Conservation (phyloP, 2,329 filamentous ascomycete genomes). For the Colletotrichum sidae region DNA sequence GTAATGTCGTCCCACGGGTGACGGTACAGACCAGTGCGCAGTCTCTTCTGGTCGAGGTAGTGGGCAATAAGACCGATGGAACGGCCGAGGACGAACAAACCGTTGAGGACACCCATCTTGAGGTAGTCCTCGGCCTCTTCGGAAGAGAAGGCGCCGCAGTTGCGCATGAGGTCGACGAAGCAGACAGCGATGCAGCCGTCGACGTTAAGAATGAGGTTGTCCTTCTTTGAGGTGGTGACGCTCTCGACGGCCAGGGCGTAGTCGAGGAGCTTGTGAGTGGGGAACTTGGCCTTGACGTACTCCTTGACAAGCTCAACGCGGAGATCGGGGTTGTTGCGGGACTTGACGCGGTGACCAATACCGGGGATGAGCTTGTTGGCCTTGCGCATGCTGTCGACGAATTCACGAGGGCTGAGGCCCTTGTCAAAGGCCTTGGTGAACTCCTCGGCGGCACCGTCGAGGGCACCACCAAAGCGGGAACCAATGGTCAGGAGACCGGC, state of each 20-base stretch:
- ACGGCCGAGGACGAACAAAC: conserved; percentile 97
- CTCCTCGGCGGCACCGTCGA: conserved; percentile 97
- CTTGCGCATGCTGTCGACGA: conserved; percentile 99
- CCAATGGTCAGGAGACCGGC: conserved; percentile 98
- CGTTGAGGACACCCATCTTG: conserved; percentile 98
- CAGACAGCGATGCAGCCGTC: conserved; percentile 98
- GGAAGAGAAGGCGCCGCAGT: conserved; percentile 94
- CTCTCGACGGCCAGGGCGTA: conserved; percentile 98
- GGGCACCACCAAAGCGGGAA: conserved; percentile 97
- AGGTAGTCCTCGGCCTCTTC: conserved; percentile 99
- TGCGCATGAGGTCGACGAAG: conserved; percentile 97
- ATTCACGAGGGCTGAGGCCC: conserved; percentile 97
- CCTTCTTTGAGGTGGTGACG: conserved; percentile 99
- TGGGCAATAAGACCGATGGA: conserved; percentile 99
- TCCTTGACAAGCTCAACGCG: conserved; percentile 99
- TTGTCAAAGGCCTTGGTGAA: conserved; percentile 99
- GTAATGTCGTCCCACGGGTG: conserved; percentile 99
- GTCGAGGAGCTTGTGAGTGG: conserved; percentile 97
- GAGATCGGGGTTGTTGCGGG: conserved; percentile 99
- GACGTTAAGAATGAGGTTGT: conserved; percentile 99
- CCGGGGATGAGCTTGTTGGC: conserved; percentile 99
- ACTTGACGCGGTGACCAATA: conserved; percentile 99
- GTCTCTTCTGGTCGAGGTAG: conserved; percentile 99
- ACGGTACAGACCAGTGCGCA: conserved; percentile 97
- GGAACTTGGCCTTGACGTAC: conserved; percentile 97